Evolutionary conservation across 129 eudicot species (phyloP), one percentile per base, ranked within the genome.

Genomic region (Saposhnikovia divaricata): DNA sequence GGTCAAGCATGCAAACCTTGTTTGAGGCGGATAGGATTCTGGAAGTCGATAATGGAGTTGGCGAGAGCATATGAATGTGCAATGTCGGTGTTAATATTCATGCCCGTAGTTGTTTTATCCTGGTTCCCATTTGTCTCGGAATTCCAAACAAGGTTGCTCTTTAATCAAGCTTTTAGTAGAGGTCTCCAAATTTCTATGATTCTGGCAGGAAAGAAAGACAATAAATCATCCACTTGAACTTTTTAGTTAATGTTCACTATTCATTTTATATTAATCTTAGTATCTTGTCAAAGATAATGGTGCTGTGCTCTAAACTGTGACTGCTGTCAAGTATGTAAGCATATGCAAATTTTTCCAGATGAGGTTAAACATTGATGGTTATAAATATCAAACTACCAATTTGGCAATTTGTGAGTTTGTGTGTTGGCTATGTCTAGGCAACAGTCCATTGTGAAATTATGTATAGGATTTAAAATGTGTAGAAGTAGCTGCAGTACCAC

Each of bases 151-250:
- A 82, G 98, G 68, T 83, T 94, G 73, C 89, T 94, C 63, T 94
- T 94, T 79, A 94, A 94, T 83, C 98, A 94, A 84, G 98, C 98
- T 37, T 94, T 94, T 81, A 94, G 98, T 47, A 85, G 97, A 86
- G 98, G 98, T 16, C 96, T 94, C 73, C 98, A 94, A 79, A 91
- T 94, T 61, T 94, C 98, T 7, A 94, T 94, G 98, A 94, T 94
- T 85, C 95, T 94, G 78, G 90, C 92, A 6, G 98, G 98, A 61
- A 90, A 89, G 86, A 91, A 88, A 83, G 98, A 93, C 80, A 85
- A 85, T 79, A 73, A 81, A 48, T 45, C 83, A 40, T 74, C 71
- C 42, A 45, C 34, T 59, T 78, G 79, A 78, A 51, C 12, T 46
- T 69, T 71, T 48, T 39, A 68, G 43, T 34, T 68, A 19, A 28